These are phyloP conservation scores for Porpolomopsis calyptriformis DNA, from an alignment of 768 basidiomycete genomes.

Conservation along the genomic window DNA sequence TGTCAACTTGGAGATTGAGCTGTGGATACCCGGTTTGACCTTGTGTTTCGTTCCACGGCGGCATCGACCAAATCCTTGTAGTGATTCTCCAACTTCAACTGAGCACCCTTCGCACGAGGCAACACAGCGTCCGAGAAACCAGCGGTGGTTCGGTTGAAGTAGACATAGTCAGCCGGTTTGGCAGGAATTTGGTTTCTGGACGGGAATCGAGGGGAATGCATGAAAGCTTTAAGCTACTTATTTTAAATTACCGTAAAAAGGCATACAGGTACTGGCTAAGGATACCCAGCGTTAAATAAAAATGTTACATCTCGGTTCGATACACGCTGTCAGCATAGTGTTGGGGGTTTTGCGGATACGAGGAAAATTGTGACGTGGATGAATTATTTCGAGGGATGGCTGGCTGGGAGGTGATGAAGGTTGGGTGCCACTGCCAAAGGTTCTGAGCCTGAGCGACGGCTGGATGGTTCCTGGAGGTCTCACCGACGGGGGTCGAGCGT, in stretches of 20 bases:
- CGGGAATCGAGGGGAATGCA: too few relatives aligned
- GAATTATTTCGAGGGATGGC: too few relatives aligned
- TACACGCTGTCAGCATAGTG: too few relatives aligned
- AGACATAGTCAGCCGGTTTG: slow-evolving; percentile 67
- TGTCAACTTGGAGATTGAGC: background rate
- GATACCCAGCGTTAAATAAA: too few relatives aligned
- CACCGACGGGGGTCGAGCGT: background rate
- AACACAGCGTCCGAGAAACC: slow-evolving; percentile 74
- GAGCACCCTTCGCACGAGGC: slow-evolving; percentile 80
- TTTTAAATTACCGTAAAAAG: too few relatives aligned
- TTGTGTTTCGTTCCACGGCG: slow-evolving; percentile 85
- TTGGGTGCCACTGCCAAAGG: too few relatives aligned
- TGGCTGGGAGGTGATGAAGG: too few relatives aligned
- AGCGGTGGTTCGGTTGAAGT: slow-evolving; percentile 73
- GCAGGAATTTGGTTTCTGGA: slow-evolving; percentile 1
- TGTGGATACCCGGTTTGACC: slow-evolving; percentile 35
- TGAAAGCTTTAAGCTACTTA: slow-evolving; percentile 4
- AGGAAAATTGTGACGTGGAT: too few relatives aligned
- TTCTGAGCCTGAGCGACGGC: too few relatives aligned
- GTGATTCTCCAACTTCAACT: slow-evolving; percentile 91
- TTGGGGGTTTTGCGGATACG: too few relatives aligned
- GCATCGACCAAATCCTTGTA: slow-evolving; percentile 96
- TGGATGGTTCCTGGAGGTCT: background rate
- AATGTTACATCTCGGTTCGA: too few relatives aligned
- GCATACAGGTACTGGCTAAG: too few relatives aligned